These are phyloP conservation scores for Cantharellus anzutake DNA, from an alignment of 768 basidiomycete genomes.

Conservation along the genomic window DNA sequence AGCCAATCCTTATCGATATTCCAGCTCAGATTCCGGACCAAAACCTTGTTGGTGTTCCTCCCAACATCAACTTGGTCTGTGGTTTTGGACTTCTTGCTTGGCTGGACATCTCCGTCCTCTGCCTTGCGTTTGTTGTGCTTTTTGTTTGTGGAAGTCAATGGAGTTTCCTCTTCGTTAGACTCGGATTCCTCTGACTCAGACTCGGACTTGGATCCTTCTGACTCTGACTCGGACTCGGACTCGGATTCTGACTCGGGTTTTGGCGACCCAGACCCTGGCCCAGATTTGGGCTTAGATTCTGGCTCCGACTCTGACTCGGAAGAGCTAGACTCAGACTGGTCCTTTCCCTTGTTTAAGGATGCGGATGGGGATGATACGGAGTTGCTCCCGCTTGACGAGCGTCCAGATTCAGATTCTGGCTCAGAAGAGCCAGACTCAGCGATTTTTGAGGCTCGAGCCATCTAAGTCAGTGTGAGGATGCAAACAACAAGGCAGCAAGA, in stretches of 20 bases:
- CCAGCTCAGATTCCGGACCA: conserved; percentile 90
- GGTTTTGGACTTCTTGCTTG: conserved; percentile 71
- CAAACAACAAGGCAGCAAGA: no score
- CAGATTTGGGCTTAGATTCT: no score
- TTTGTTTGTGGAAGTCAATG: not conserved
- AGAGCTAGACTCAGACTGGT: not conserved
- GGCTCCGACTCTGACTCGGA: not conserved
- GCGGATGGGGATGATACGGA: conserved; percentile 11
- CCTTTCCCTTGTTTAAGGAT: conserved; percentile 18
- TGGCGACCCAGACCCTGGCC: no score
- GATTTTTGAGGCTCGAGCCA: not conserved
- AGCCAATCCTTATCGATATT: conserved; percentile 94
- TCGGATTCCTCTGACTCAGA: conserved; percentile 10
- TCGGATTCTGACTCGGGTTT: not conserved
- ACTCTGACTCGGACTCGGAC: not conserved
- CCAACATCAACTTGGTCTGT: conserved; percentile 24
- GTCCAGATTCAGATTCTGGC: not conserved
- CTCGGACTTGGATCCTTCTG: conserved; percentile 1
- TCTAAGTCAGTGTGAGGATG: not conserved
- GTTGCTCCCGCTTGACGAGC: no score
- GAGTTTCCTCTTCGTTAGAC: conserved; percentile 16
- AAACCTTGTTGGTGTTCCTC: conserved; percentile 51
- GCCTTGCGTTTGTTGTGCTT: conserved; percentile 63
- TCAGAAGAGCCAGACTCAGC: not conserved
- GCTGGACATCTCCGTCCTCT: conserved; percentile 32